phyloP scores from a whole-genome alignment of 345 rosid species.

The Erodium maritimum region DNA sequence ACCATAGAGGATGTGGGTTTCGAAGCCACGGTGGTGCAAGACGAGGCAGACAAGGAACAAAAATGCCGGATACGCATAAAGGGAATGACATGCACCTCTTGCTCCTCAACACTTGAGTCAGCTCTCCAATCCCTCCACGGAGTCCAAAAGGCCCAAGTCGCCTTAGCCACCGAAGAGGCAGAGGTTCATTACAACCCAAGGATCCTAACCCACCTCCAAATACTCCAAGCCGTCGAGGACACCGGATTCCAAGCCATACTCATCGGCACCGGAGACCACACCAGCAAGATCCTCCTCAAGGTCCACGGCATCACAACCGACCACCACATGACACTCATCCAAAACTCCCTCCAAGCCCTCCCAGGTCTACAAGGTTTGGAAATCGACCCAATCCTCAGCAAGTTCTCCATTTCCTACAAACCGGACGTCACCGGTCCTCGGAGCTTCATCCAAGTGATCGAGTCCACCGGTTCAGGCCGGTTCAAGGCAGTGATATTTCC shows the following conservation, averaged over 20 bases:
- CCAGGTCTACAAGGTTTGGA: constrained; percentile 57
- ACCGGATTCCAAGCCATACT: constrained; percentile 67
- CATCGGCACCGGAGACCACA: constrained; percentile 57
- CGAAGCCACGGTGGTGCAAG: constrained; percentile 44
- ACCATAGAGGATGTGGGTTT: constrained; percentile 83
- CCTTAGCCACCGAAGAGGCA: constrained; percentile 88
- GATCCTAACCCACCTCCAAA: constrained; percentile 21
- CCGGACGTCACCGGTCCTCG: constrained; percentile 73
- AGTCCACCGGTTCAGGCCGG: constrained; percentile 60
- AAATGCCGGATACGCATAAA: constrained; percentile 59
- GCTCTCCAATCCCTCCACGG: constrained; percentile 51
- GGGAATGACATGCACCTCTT: constrained; percentile 90
- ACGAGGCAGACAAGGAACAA: constrained; percentile 41
- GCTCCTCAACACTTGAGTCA: constrained; percentile 62
- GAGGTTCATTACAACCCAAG: constrained; percentile 58
- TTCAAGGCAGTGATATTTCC: constrained; percentile 60
- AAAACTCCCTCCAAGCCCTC: constrained; percentile 65
- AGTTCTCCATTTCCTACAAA: constrained; percentile 56
- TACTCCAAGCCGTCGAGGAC: constrained; percentile 40
- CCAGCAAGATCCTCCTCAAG: constrained; percentile 59
- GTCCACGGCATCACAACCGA: constrained; percentile 51
- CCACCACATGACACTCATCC: constrained; percentile 38
- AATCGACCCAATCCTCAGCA: constrained; percentile 15
- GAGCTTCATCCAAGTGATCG: constrained; percentile 57
- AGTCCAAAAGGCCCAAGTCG: constrained; percentile 63